phyloP scores from a whole-genome alignment of 2,329 filamentous ascomycete species.

The Sclerotinia nivalis region DNA sequence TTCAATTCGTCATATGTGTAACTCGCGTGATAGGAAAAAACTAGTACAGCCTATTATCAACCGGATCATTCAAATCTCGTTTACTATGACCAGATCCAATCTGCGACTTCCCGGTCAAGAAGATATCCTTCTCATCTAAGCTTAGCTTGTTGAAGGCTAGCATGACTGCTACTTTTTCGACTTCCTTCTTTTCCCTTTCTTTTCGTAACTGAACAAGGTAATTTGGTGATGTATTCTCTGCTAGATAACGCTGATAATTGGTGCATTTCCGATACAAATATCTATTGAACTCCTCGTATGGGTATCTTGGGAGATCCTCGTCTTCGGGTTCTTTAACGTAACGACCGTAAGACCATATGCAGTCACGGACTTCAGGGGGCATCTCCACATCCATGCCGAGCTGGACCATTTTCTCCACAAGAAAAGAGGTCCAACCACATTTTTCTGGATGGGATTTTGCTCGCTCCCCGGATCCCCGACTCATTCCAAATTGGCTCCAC shows the following conservation, averaged over 20 bases:
- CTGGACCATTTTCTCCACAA: background rate
- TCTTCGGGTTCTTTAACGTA: accelerated
- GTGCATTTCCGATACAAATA: background rate
- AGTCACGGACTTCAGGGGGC: background rate
- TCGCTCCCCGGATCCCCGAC: accelerated
- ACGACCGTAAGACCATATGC: accelerated
- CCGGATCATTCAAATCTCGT: background rate
- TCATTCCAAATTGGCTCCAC: accelerated
- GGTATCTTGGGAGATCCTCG: background rate
- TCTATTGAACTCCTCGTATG: background rate
- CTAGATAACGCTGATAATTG: background rate
- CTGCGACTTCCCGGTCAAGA: background rate
- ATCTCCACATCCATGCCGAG: background rate
- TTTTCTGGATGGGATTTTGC: background rate
- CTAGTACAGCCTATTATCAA: background rate
- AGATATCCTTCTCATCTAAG: background rate
- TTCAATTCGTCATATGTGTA: background rate
- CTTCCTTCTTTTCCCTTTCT: background rate
- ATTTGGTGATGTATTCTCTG: accelerated
- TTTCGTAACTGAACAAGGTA: accelerated
- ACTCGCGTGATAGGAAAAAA: background rate
- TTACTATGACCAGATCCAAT: background rate
- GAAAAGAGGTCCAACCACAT: accelerated
- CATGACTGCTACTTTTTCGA: background rate
- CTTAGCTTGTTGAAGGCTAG: background rate